These are phyloP conservation scores for Chrysosporium keratinophilum DNA, from an alignment of 2,329 filamentous ascomycete genomes.

Conservation along the genomic window DNA sequence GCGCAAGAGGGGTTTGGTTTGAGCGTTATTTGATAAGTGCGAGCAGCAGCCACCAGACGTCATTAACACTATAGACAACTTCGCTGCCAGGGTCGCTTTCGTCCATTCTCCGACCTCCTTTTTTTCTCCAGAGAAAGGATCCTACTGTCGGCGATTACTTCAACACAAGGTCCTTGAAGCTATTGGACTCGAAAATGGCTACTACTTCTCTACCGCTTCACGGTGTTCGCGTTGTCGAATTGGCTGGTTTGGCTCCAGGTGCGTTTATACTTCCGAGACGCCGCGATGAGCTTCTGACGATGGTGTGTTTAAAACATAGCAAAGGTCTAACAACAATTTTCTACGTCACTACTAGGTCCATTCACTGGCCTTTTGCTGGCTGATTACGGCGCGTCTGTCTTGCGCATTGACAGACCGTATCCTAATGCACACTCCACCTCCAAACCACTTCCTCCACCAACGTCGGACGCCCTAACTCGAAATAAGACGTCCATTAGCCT, in stretches of 20 bases:
- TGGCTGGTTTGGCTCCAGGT: conserved; percentile 24
- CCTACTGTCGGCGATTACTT: not conserved
- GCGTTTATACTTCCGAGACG: not conserved
- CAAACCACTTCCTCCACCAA: conserved; percentile 37
- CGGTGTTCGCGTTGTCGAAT: conserved; percentile 22
- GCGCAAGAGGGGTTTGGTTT: not conserved
- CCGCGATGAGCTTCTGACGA: not conserved
- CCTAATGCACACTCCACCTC: conserved; percentile 30
- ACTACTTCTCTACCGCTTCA: conserved; percentile 16
- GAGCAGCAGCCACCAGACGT: not conserved
- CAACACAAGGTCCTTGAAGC: not conserved
- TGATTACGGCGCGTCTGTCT: conserved; percentile 77
- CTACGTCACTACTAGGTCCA: conserved; percentile 49
- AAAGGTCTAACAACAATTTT: not conserved
- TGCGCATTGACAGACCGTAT: conserved; percentile 66
- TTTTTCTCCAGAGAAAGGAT: not conserved
- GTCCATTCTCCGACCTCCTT: not conserved
- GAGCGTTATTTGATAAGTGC: not conserved
- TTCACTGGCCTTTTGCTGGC: conserved; percentile 82
- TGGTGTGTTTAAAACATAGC: not conserved
- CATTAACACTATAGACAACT: not conserved
- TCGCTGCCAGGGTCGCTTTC: not conserved
- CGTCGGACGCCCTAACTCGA: conserved; percentile 63
- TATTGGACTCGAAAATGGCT: conserved; percentile 3
- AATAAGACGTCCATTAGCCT: conserved; percentile 72